Evolutionary conservation across 495 filamentous ascomycete genomes (phyloP).

Genomic region (Talaromyces borbonicus): DNA sequence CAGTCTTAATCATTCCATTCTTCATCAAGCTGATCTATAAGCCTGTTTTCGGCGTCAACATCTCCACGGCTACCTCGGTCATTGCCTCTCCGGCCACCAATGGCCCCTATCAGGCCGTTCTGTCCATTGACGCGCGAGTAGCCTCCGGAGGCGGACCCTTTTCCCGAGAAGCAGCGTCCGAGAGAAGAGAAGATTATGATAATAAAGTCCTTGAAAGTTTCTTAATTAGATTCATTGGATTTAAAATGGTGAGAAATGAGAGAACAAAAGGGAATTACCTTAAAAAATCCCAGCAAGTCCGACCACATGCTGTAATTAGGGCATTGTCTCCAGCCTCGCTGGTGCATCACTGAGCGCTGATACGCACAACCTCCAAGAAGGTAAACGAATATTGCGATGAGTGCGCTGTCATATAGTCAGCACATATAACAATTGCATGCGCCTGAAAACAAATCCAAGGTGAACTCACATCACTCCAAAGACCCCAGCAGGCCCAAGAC

Average conservation of each 20-base stretch:
- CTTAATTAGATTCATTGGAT: neutral
- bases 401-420: constrained; percentile 25
- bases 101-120: constrained; percentile 25
- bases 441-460: neutral
- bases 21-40: constrained; percentile 95
- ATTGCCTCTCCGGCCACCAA: constrained; percentile 28
- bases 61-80: constrained; percentile 35
- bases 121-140: constrained; percentile 43
- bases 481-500: constrained; percentile 76
- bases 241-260: neutral
- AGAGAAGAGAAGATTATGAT: constrained; percentile 72
- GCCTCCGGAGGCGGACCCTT: constrained; percentile 37
- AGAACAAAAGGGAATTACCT: constrained; percentile 44
- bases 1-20: constrained; percentile 50
- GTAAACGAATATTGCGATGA: constrained; percentile 80
- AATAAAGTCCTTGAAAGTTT: constrained; percentile 58
- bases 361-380: constrained; percentile 89
- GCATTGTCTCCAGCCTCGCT: constrained; percentile 88
- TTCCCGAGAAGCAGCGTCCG: constrained; percentile 50
- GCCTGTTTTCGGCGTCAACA: constrained; percentile 77
- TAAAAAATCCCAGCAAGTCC: constrained; percentile 72
- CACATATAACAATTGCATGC: constrained; percentile 6
- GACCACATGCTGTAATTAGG: constrained; percentile 93
- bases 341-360: constrained; percentile 88
- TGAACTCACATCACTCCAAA: constrained; percentile 78